Conservation (phyloP, 192 early-diverging fungal species). For the Backusella psychrophila region DNA sequence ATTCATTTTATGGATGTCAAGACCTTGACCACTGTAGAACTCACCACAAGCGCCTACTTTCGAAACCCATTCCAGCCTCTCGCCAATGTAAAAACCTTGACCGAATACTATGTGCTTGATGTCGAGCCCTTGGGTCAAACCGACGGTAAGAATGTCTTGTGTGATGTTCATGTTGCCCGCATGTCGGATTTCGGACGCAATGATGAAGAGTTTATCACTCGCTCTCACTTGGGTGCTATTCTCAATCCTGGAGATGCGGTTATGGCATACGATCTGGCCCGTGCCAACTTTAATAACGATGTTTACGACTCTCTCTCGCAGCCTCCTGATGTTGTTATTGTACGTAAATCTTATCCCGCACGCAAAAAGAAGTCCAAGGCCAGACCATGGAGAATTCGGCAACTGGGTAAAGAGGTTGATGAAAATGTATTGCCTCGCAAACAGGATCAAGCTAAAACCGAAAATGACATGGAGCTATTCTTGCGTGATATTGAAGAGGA, state of each 20-base stretch:
- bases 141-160: slow-evolving; percentile 75
- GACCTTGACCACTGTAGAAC: slow-evolving; percentile 71
- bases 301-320: slow-evolving; percentile 69
- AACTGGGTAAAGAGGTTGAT: slow-evolving; percentile 86
- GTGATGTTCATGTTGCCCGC: slow-evolving; percentile 84
- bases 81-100: slow-evolving; percentile 73
- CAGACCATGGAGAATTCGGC: slow-evolving; percentile 90
- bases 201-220: slow-evolving; percentile 83
- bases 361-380: slow-evolving; percentile 81
- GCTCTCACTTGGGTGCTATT: slow-evolving; percentile 90
- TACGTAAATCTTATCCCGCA: slow-evolving; percentile 90
- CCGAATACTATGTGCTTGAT: slow-evolving; percentile 96
- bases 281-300: slow-evolving; percentile 90
- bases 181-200: slow-evolving; percentile 77
- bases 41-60: slow-evolving; percentile 80
- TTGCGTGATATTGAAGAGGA: slow-evolving; percentile 98
- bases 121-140: slow-evolving; percentile 78
- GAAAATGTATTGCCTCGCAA: slow-evolving; percentile 69
- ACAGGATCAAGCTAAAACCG: slow-evolving; percentile 72
- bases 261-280: slow-evolving; percentile 85
- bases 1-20: slow-evolving; percentile 87
- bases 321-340: slow-evolving; percentile 89
- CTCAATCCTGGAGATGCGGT: slow-evolving; percentile 90
- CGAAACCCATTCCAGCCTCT: slow-evolving; percentile 76
- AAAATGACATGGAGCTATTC: slow-evolving; percentile 93